phyloP scores from a whole-genome alignment of 2,329 filamentous ascomycete species.

The Cercospora sp. region DNA sequence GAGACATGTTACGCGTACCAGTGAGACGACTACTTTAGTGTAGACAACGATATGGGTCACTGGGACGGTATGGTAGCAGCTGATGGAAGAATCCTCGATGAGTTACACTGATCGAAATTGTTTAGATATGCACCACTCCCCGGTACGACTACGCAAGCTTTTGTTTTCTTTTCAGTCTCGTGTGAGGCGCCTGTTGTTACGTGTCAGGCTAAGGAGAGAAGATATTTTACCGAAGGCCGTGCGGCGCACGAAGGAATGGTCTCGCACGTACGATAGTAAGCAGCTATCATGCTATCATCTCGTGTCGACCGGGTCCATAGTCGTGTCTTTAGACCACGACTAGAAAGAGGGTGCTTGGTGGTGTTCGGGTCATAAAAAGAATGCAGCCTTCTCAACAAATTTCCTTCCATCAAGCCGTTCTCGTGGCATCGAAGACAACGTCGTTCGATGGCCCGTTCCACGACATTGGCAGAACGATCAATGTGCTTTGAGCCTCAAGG shows the following conservation, averaged over 20 bases:
- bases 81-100: neutral
- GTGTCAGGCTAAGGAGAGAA: neutral
- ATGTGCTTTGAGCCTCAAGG: too few relatives aligned
- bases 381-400: neutral
- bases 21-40: neutral
- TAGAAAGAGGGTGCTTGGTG: neutral
- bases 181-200: neutral
- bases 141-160: neutral
- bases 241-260: too few relatives aligned
- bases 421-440: neutral
- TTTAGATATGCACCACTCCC: too few relatives aligned
- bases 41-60: neutral
- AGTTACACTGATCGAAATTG: too few relatives aligned
- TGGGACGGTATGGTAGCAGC: neutral
- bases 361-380: neutral
- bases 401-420: neutral
- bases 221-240: neutral
- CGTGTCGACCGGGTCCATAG: neutral
- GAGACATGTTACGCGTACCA: neutral
- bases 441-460: too few relatives aligned
- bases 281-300: too few relatives aligned
- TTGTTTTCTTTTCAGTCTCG: neutral
- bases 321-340: neutral
- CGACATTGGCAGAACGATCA: too few relatives aligned
- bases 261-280: neutral